Conservation (phyloP, 495 filamentous ascomycete species). For the Lasiosphaeris hirsuta region DNA sequence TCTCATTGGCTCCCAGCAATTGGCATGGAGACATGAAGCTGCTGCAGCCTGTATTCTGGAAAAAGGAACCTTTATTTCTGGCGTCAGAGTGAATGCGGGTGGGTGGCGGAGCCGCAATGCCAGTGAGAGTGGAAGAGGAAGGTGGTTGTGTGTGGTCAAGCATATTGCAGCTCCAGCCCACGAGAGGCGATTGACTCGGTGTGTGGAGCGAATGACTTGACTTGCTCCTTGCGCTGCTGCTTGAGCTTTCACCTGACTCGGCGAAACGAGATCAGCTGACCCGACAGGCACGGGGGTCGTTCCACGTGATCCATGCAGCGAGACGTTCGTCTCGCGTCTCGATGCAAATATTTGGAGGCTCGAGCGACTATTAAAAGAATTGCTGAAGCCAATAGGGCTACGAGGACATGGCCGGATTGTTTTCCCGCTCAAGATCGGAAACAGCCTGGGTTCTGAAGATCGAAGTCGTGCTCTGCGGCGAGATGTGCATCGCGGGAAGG, state of each 20-base stretch:
- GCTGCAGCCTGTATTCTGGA: neutral
- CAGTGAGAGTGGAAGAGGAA: neutral
- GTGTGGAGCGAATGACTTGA: neutral
- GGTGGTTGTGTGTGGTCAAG: neutral
- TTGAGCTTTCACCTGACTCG: neutral
- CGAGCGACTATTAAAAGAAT: no score
- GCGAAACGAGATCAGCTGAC: neutral
- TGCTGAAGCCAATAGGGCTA: no score
- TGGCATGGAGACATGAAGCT: neutral
- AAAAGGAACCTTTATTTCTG: neutral
- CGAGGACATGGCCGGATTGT: no score
- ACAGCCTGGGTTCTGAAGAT: no score
- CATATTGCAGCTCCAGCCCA: neutral
- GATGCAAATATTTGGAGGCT: neutral
- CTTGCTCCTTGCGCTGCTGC: neutral
- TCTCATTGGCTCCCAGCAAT: no score
- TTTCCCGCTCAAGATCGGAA: no score
- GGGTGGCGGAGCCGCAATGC: neutral
- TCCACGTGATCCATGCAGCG: neutral
- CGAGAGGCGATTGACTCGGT: neutral
- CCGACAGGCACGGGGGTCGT: neutral
- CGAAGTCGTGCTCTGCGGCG: no score
- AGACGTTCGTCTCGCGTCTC: no score
- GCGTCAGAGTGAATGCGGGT: neutral
- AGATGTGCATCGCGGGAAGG: no score